These are phyloP conservation scores for Prunus yedoensis DNA, from an alignment of 331 rosid genomes.

Conservation along the genomic window DNA sequence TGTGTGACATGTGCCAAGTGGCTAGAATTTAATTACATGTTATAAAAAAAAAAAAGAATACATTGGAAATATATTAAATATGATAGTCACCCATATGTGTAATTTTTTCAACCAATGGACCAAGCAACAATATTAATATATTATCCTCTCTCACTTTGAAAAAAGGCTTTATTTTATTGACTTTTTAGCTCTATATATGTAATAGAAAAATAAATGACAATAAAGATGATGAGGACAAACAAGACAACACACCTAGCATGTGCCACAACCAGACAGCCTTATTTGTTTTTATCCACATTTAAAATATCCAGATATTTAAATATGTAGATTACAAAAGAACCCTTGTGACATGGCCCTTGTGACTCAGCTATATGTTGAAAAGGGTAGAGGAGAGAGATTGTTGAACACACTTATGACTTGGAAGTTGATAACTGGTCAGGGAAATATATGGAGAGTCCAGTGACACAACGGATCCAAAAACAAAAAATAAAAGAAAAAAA, in stretches of 20 bases:
- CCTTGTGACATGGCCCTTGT: neutral
- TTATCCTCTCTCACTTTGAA: neutral
- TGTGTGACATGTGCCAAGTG: too few species aligned
- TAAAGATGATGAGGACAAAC: slow-evolving; percentile 8
- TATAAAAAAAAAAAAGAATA: too few species aligned
- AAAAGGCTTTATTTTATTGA: neutral
- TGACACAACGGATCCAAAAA: neutral
- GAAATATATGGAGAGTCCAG: neutral
- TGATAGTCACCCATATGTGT: neutral
- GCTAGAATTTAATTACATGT: too few species aligned
- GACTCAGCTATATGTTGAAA: neutral
- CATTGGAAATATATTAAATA: neutral
- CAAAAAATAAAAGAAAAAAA: neutral
- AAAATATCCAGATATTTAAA: neutral
- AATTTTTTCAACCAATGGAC: neutral
- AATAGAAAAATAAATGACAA: slow-evolving; percentile 8
- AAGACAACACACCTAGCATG: neutral
- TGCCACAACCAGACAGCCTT: neutral
- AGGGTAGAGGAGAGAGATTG: neutral
- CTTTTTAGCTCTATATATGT: neutral
- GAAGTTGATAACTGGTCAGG: neutral
- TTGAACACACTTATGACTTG: neutral
- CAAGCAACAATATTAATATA: neutral
- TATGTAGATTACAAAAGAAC: neutral
- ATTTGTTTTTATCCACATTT: neutral